Evolutionary conservation across 1,284 basidiomycete species (phyloP).

Genomic region (Moesziomyces antarcticus): DNA sequence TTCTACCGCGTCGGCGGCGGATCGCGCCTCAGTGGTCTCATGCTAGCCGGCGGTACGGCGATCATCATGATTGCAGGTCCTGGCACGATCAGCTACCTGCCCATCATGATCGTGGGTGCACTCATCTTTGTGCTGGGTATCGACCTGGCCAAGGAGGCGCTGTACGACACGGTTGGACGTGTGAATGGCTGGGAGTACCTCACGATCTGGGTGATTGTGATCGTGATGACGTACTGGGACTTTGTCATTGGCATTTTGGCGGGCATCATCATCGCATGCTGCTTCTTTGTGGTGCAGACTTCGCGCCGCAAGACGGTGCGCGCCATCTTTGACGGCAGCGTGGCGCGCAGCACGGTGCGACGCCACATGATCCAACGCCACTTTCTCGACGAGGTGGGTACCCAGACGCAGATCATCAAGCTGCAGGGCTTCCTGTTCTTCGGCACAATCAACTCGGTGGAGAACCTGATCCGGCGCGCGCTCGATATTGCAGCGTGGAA

Average conservation of each 20-base stretch:
- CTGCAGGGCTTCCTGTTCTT: slow-evolving; percentile 95
- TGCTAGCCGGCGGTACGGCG: slow-evolving; percentile 82
- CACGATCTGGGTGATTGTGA: slow-evolving; percentile 72
- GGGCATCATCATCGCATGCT: slow-evolving; percentile 89
- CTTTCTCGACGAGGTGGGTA: slow-evolving; percentile 89
- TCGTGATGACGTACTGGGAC: slow-evolving; percentile 77
- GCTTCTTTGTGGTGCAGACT: slow-evolving; percentile 96
- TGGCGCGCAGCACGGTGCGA: slow-evolving; percentile 83
- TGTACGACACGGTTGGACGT: slow-evolving; percentile 93
- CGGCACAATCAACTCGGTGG: slow-evolving; percentile 89
- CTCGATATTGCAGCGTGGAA: slow-evolving; percentile 82
- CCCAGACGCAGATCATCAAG: slow-evolving; percentile 88
- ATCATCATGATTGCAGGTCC: slow-evolving; percentile 84
- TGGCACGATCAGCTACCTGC: slow-evolving; percentile 68
- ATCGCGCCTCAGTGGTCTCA: slow-evolving; percentile 82
- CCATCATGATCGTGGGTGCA: slow-evolving; percentile 74
- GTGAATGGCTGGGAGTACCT: slow-evolving; percentile 72
- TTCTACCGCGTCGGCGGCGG: slow-evolving; percentile 93
- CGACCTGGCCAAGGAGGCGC: slow-evolving; percentile 88
- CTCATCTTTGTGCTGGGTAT: slow-evolving; percentile 95
- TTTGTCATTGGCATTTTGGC: slow-evolving; percentile 94
- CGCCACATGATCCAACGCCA: slow-evolving; percentile 86
- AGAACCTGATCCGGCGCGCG: slow-evolving; percentile 78
- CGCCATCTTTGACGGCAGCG: slow-evolving; percentile 62
- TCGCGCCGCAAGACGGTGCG: slow-evolving; percentile 73